These are phyloP conservation scores for Artemisia argyi DNA, from an alignment of 129 eudicot species.

Conservation along the genomic window DNA sequence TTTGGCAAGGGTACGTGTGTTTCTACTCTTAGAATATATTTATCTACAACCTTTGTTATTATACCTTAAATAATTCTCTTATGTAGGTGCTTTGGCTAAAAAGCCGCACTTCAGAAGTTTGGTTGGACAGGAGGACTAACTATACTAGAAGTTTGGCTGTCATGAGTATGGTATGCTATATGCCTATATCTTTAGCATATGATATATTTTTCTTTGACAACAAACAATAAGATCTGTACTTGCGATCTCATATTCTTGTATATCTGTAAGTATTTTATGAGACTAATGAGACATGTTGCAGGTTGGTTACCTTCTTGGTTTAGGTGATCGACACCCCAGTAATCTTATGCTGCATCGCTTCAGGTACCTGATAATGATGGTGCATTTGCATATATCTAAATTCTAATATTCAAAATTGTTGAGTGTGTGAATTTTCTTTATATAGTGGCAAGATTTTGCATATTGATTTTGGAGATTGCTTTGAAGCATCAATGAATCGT, in stretches of 20 bases:
- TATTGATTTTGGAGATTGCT: constrained; percentile 99
- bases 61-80: constrained; percentile 9
- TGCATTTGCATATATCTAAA: constrained; percentile 7
- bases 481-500: constrained; percentile 98
- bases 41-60: constrained; percentile 11
- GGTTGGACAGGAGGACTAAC: constrained; percentile 95
- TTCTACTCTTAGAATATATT: background rate
- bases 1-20: constrained; percentile 67
- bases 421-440: constrained; percentile 1
- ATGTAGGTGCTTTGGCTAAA: constrained; percentile 92
- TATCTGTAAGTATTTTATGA: background rate
- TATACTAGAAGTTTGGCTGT: constrained; percentile 99
- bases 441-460: constrained; percentile 96
- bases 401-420: constrained; percentile 2
- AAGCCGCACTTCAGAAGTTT: constrained; percentile 97
- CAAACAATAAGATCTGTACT: background rate
- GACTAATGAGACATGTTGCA: constrained; percentile 29
- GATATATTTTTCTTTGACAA: background rate
- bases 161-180: constrained; percentile 89
- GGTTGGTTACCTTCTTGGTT: constrained; percentile 99
- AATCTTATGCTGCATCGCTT: constrained; percentile 96
- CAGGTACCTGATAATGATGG: constrained; percentile 48
- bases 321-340: constrained; percentile 99
- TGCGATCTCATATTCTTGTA: background rate
- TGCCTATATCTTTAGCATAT: background rate